Evolutionary conservation across 2,329 filamentous ascomycete genomes (phyloP).

Genomic region (Beauveria asiatica): DNA sequence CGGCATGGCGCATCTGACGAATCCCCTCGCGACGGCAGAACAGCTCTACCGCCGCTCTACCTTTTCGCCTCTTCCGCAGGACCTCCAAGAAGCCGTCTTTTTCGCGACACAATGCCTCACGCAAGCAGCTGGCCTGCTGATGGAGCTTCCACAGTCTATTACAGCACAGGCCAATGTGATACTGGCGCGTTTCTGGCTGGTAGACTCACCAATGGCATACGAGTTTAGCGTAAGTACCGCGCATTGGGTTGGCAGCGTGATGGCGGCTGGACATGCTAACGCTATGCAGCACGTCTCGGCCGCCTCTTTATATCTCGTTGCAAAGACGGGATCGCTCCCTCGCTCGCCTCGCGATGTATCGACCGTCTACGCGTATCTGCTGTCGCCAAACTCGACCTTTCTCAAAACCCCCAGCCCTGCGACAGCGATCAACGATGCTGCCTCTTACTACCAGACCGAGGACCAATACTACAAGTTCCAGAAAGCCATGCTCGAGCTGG

Average conservation of each 20-base stretch:
- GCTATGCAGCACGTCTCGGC: constrained; percentile 64
- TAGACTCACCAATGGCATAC: constrained; percentile 44
- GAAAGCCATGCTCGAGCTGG: constrained; percentile 58
- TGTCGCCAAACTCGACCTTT: constrained; percentile 51
- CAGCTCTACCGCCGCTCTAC: constrained; percentile 54
- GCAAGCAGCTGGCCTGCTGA: constrained; percentile 69
- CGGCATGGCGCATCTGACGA: constrained; percentile 54
- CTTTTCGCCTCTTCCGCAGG: constrained; percentile 51
- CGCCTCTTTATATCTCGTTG: constrained; percentile 68
- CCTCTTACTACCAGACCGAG: constrained; percentile 63
- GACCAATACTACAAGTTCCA: constrained; percentile 59
- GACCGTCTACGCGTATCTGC: constrained; percentile 77
- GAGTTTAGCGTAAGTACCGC: constrained; percentile 44
- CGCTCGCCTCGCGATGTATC: constrained; percentile 71
- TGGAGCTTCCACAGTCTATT: constrained; percentile 76
- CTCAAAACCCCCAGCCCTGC: constrained; percentile 33
- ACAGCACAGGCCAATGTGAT: constrained; percentile 80
- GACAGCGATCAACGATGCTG: constrained; percentile 31
- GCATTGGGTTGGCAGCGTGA: neutral
- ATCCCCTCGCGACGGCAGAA: constrained; percentile 62
- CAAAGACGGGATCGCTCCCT: constrained; percentile 73
- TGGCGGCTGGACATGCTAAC: neutral
- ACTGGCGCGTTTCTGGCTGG: constrained; percentile 71
- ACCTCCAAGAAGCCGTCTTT: constrained; percentile 64
- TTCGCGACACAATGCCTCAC: constrained; percentile 65